phyloP scores from a whole-genome alignment of 352 stramenopile genomes.

The Globisporangium irregulare region DNA sequence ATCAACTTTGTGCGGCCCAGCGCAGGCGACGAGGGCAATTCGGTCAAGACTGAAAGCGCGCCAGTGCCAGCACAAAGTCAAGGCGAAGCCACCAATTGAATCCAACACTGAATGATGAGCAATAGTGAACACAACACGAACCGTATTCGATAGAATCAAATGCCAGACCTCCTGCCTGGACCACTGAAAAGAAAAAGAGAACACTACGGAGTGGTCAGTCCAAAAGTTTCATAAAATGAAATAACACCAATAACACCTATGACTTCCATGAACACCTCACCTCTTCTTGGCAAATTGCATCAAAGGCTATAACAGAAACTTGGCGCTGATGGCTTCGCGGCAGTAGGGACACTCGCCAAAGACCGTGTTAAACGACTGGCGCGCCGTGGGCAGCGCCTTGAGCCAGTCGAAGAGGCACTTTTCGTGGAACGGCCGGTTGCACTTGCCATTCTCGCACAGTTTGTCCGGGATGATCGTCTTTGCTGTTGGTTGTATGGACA shows the following conservation, averaged over 20 bases:
- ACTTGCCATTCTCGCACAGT: constrained; percentile 84
- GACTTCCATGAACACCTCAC: background rate
- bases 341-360: constrained; percentile 91
- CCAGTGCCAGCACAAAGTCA: background rate
- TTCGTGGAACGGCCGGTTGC: constrained; percentile 83
- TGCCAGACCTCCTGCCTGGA: background rate
- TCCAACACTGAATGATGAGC: background rate
- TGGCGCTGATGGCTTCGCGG: constrained; percentile 82
- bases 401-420: constrained; percentile 90
- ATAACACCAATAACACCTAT: background rate
- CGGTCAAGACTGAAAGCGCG: background rate
- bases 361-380: constrained; percentile 87
- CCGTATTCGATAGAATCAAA: constrained; percentile 1
- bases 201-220: background rate
- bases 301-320: constrained; percentile 34
- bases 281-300: background rate
- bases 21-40: background rate
- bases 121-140: background rate
- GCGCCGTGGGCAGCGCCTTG: constrained; percentile 81
- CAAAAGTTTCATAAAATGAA: background rate
- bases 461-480: constrained; percentile 66
- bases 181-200: background rate
- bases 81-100: background rate
- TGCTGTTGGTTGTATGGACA: background rate
- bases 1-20: constrained; percentile 49